Evolutionary conservation across 164 flowering plant genomes (phyloP), one percentile per base, ranked within the genome.

Genomic region (Magnolia officinalis): DNA sequence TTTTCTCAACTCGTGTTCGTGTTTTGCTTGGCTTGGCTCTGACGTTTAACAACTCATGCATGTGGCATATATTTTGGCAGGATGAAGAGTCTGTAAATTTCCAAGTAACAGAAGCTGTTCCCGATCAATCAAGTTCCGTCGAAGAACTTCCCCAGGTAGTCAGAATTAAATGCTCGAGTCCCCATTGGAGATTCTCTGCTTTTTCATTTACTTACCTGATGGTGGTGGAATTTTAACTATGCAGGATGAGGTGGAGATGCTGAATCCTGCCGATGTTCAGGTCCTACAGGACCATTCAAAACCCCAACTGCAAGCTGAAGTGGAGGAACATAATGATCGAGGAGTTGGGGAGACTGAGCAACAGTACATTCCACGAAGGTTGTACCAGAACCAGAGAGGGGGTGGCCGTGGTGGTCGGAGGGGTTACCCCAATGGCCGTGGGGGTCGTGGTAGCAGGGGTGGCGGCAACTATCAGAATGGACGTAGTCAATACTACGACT

Each of bases 401-500:
- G 90, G 91, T 61, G 87, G 90, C 26, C 84, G 89, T 80, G 89
- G 92, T 26, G 88, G 92, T 2, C 84, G 92, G 63, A 79, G 89
- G 72, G 90, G 88, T 74, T 88, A 86, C 75, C 67, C 85, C 51
- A 89, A 87, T 78, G 93, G 94, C 16, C 93, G 94, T 74, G 96
- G 96, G 20, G 89, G 89, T 20, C 86, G 94, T 59, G 78, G 84
- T 64, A 74, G 88, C 72, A 86, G 94, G 70, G 88, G 90, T 74
- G 86, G 89, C 76, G 90, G 91, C 23, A 76, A 81, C 65, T 91
- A 88, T 80, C 96, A 89, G 77, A 91, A 91, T 74, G 96, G 91
- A 0, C 88, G 93, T 72, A 78, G 37, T 83, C 90, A 85, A 71
- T 87, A 84, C 50, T 87, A 83, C 66, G 92, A 89, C 19, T 89